Conservation (phyloP, 441 rosid species). For the Sinapis alba region DNA sequence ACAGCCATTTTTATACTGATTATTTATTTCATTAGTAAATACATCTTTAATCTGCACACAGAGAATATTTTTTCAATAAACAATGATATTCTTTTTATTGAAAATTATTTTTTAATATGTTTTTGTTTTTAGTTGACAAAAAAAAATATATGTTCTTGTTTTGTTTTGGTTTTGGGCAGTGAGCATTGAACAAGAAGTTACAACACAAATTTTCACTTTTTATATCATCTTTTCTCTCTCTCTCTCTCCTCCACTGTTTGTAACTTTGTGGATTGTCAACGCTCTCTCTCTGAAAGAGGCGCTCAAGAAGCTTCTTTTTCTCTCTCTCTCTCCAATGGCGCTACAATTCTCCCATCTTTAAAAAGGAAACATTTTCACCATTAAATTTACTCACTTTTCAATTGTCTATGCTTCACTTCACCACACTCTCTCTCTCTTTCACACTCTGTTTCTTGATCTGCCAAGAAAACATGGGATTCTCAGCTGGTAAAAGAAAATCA, state of each 20-base stretch:
- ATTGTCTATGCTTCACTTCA: neutral
- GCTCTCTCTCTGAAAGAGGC: constrained; percentile 45
- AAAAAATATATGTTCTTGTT: no score
- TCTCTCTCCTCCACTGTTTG: constrained; percentile 1
- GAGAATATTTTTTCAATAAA: no score
- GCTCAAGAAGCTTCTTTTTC: constrained; percentile 55
- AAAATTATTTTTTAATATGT: no score
- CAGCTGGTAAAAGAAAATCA: constrained; percentile 59
- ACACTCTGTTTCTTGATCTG: neutral
- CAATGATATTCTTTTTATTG: no score
- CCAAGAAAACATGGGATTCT: constrained; percentile 22
- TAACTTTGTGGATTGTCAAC: constrained; percentile 55
- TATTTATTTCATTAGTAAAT: no score
- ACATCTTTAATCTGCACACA: no score
- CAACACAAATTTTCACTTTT: constrained; percentile 27
- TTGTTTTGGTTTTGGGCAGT: neutral
- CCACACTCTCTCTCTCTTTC: neutral
- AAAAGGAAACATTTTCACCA: neutral
- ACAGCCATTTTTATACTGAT: no score
- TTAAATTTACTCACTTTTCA: neutral
- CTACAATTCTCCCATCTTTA: constrained; percentile 43
- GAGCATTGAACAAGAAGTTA: constrained; percentile 24
- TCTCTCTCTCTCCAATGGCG: constrained; percentile 19
- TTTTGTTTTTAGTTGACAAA: no score
- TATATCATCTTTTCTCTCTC: no score